Evolutionary conservation across 2,329 filamentous ascomycete genomes (phyloP).

Genomic region (Pseudogymnoascus sp.): DNA sequence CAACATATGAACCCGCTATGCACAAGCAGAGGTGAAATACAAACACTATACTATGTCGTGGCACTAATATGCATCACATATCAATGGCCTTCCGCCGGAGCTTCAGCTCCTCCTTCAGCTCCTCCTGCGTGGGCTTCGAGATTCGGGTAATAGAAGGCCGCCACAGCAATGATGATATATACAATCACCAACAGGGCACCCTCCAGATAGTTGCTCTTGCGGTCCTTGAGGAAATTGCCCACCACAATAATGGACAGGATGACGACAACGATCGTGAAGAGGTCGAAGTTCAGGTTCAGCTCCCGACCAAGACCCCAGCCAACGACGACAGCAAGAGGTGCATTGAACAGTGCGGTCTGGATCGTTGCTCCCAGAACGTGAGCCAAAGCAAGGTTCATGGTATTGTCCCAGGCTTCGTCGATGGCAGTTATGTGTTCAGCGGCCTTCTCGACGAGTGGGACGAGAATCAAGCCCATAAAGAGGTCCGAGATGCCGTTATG

Average conservation of each 20-base stretch:
- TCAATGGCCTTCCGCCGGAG: neutral
- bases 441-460: slow-evolving; percentile 77
- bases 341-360: slow-evolving; percentile 84
- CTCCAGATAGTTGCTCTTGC: slow-evolving; percentile 86
- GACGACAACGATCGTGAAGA: slow-evolving; percentile 77
- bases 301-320: slow-evolving; percentile 66
- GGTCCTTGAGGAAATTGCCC: slow-evolving; percentile 78
- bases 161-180: slow-evolving; percentile 53
- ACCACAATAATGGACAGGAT: slow-evolving; percentile 80
- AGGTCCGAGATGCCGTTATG: slow-evolving; percentile 45
- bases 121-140: slow-evolving; percentile 17
- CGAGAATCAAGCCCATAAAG: slow-evolving; percentile 65
- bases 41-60: neutral
- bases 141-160: slow-evolving; percentile 50
- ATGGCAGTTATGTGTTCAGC: slow-evolving; percentile 79
- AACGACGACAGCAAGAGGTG: slow-evolving; percentile 72
- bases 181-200: slow-evolving; percentile 70
- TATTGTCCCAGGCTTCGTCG: slow-evolving; percentile 76
- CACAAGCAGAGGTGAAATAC: neutral
- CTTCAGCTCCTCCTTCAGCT: neutral
- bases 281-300: slow-evolving; percentile 78
- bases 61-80: neutral
- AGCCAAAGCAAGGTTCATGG: slow-evolving; percentile 77
- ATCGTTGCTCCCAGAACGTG: slow-evolving; percentile 83
- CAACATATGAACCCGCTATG: neutral